Percentiles rank a stretch among this genome's conserved stretches.
phyloP scores from a whole-genome alignment of 192 early-diverging fungal species.

The Backusella liffmaniae region DNA sequence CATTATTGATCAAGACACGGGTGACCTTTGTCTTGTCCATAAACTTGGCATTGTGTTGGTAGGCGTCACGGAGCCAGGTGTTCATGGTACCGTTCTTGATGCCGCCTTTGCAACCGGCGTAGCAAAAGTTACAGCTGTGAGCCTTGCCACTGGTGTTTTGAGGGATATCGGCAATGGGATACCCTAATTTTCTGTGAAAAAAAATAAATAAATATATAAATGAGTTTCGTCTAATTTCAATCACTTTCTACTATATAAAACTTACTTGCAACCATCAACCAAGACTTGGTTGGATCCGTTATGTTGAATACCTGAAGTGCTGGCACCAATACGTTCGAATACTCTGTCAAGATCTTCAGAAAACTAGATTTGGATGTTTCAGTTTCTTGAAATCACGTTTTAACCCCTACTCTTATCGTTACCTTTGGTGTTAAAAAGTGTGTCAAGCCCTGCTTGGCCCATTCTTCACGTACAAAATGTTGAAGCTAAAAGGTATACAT shows the following conservation, averaged over 20 bases:
- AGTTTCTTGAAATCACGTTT: background rate
- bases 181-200: conserved; percentile 49
- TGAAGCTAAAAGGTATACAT: conserved; percentile 39
- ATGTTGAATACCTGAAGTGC: conserved; percentile 52
- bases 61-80: conserved; percentile 71
- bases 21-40: conserved; percentile 57
- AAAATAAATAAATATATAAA: background rate
- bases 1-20: conserved; percentile 51
- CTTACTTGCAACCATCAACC: conserved; percentile 63
- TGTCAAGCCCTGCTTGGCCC: conserved; percentile 62
- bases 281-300: conserved; percentile 63
- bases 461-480: conserved; percentile 68
- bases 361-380: conserved; percentile 21
- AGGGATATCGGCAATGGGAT: conserved; percentile 50
- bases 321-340: conserved; percentile 53
- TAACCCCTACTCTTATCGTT: background rate
- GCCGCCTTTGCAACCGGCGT: conserved; percentile 67
- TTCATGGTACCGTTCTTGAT: conserved; percentile 66
- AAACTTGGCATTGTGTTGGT: conserved; percentile 59
- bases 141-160: conserved; percentile 60
- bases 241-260: background rate
- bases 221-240: background rate
- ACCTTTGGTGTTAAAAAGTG: conserved; percentile 54
- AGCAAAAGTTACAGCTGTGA: conserved; percentile 66
- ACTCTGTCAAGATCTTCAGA: conserved; percentile 53